Evolutionary conservation across 1,139 yeast genomes (phyloP).

Genomic region (Tardiomyces blankii): DNA sequence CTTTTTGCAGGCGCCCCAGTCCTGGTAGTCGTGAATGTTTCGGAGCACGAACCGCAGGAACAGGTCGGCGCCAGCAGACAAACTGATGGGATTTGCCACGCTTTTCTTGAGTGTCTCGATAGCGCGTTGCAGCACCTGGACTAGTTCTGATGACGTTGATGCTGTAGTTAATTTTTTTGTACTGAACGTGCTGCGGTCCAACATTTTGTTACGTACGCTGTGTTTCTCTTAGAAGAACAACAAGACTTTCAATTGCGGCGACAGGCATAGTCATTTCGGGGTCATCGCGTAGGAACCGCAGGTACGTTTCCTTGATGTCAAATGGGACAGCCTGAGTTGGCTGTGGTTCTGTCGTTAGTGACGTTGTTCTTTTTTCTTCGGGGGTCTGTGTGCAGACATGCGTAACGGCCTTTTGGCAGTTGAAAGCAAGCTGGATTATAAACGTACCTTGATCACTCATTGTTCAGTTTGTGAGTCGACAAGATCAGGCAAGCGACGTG

Average conservation of each 20-base stretch:
- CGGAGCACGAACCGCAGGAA: slow-evolving; percentile 88
- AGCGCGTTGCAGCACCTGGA: slow-evolving; percentile 67
- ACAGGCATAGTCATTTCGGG: slow-evolving; percentile 97
- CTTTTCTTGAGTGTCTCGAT: slow-evolving; percentile 62
- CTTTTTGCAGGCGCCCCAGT: slow-evolving; percentile 90
- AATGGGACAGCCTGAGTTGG: slow-evolving; percentile 27
- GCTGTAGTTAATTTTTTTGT: not conserved
- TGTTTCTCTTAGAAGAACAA: slow-evolving; percentile 66
- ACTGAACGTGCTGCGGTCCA: no score
- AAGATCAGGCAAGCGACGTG: no score
- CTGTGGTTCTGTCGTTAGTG: not conserved
- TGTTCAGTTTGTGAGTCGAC: no score
- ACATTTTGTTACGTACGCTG: slow-evolving; percentile 48
- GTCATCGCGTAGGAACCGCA: slow-evolving; percentile 72
- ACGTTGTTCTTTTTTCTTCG: not conserved
- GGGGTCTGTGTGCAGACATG: not conserved
- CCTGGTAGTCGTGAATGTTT: slow-evolving; percentile 70
- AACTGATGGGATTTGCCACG: slow-evolving; percentile 82
- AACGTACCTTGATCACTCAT: no score
- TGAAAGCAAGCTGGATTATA: no score
- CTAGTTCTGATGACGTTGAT: slow-evolving; percentile 78
- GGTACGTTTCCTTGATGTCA: slow-evolving; percentile 72
- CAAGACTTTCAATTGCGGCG: slow-evolving; percentile 93
- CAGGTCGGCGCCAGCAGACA: slow-evolving; percentile 95
- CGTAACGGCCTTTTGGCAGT: no score